Percentiles rank a stretch among this genome's conserved stretches.
Conservation (phyloP, 148 eudicot species). For the Silene uniflora region DNA sequence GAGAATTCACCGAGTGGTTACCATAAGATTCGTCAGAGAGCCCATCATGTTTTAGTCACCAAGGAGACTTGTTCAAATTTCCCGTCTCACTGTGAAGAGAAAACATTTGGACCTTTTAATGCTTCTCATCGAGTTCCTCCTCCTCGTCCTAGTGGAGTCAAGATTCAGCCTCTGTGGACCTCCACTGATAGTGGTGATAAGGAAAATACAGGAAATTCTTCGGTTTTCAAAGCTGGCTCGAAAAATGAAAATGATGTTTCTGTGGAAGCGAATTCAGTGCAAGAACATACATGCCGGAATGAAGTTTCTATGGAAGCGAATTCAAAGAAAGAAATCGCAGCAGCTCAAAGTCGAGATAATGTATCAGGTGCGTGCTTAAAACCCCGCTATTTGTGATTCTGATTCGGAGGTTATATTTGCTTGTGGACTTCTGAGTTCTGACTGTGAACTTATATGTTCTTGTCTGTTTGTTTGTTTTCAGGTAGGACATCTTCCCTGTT, state of each 20-base stretch:
- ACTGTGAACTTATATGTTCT: constrained; percentile 12
- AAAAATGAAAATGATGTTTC: constrained; percentile 67
- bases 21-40: constrained; percentile 51
- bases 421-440: neutral
- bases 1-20: constrained; percentile 39
- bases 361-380: constrained; percentile 38
- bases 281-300: constrained; percentile 19
- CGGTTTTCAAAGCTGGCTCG: constrained; percentile 30
- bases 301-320: constrained; percentile 73
- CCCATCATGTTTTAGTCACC: constrained; percentile 46
- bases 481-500: constrained; percentile 46
- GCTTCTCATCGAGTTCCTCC: constrained; percentile 23
- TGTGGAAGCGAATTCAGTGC: constrained; percentile 62
- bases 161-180: constrained; percentile 53
- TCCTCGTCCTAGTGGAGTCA: constrained; percentile 37
- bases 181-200: constrained; percentile 50
- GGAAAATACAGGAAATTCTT: constrained; percentile 29
- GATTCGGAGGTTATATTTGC: neutral
- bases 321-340: constrained; percentile 41
- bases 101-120: constrained; percentile 29
- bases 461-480: constrained; percentile 24
- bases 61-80: constrained; percentile 42
- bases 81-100: constrained; percentile 27
- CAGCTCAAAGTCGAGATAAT: constrained; percentile 28
- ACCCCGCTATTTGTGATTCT: neutral